phyloP scores from a whole-genome alignment of 2,329 filamentous ascomycete genomes.

The Phialemonium atrogriseum region DNA sequence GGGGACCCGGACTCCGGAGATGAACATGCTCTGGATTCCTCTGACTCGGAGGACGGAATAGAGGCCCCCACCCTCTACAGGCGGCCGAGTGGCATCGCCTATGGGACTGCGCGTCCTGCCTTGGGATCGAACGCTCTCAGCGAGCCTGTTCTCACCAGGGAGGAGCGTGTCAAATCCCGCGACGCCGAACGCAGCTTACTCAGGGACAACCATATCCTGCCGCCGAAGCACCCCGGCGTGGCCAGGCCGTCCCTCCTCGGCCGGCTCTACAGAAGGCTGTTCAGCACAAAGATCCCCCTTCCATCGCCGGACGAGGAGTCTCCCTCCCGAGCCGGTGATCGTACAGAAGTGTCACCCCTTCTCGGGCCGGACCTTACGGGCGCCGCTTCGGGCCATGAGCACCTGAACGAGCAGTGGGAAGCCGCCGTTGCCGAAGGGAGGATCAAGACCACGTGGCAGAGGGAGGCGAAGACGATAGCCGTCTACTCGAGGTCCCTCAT shows the following conservation, averaged over 20 bases:
- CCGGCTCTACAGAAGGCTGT: constrained; percentile 10
- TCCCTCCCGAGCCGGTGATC: constrained; percentile 3
- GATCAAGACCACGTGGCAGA: constrained; percentile 85
- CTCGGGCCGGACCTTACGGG: constrained; percentile 4
- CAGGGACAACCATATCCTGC: constrained; percentile 13
- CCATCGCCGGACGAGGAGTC: constrained; percentile 4
- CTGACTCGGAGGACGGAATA: constrained; percentile 23
- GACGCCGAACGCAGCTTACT: constrained; percentile 12
- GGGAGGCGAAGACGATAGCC: constrained; percentile 74
- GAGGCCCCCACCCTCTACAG: constrained; percentile 54
- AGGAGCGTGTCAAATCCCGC: constrained; percentile 29
- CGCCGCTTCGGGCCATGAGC: constrained; percentile 27
- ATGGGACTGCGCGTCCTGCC: constrained; percentile 60
- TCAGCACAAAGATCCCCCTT: constrained; percentile 12
- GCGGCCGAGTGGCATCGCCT: constrained; percentile 68
- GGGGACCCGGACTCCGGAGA: constrained; percentile 21
- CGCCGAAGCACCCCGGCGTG: constrained; percentile 11
- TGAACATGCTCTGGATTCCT: constrained; percentile 23
- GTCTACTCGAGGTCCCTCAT: constrained; percentile 65
- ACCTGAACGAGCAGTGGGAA: constrained; percentile 70
- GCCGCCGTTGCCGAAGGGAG: constrained; percentile 72
- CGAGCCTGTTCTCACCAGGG: constrained; percentile 40
- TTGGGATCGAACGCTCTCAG: constrained; percentile 49
- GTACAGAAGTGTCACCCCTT: background rate
- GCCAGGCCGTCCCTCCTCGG: constrained; percentile 6